phyloP scores from a whole-genome alignment of 805 yeast species.

The Metschnikowia borealis region DNA sequence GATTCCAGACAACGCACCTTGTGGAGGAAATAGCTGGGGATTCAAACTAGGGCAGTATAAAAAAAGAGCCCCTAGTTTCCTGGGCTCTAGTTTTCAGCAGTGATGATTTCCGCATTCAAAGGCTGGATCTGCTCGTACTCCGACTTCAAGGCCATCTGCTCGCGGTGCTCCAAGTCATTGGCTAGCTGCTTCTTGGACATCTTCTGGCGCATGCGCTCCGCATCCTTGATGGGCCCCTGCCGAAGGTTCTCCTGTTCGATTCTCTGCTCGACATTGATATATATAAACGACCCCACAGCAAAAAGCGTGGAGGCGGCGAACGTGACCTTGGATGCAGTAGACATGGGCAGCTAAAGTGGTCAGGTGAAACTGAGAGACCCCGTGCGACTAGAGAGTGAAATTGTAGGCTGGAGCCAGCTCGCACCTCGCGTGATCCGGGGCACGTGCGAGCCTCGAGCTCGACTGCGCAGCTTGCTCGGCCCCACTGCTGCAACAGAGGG shows the following conservation, averaged over 20 bases:
- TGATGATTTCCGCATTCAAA: conserved; percentile 36
- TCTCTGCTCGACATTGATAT: conserved; percentile 68
- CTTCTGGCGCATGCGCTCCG: conserved; percentile 50
- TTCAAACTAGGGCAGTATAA: too few species aligned
- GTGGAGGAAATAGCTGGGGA: too few species aligned
- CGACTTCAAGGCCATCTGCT: conserved; percentile 57
- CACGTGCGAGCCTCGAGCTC: neutral
- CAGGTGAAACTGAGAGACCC: too few species aligned
- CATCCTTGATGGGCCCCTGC: conserved; percentile 84
- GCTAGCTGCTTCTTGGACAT: conserved; percentile 41
- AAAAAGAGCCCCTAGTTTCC: too few species aligned
- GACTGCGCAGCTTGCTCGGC: neutral
- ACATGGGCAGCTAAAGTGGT: conserved; percentile 43
- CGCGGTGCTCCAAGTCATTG: conserved; percentile 62
- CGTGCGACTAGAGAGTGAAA: too few species aligned
- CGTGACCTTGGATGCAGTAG: conserved; percentile 75
- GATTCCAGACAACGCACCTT: neutral
- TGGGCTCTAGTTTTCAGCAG: conserved; percentile 15
- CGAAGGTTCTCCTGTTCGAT: conserved; percentile 67
- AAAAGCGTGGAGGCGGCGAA: conserved; percentile 54
- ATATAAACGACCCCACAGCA: conserved; percentile 57
- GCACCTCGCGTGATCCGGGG: neutral
- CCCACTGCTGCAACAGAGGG: neutral
- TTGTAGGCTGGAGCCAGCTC: neutral
- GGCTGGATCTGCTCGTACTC: conserved; percentile 62